Evolutionary conservation across 2,329 filamentous ascomycete genomes (phyloP).

Genomic region (Triangularia verruculosa): DNA sequence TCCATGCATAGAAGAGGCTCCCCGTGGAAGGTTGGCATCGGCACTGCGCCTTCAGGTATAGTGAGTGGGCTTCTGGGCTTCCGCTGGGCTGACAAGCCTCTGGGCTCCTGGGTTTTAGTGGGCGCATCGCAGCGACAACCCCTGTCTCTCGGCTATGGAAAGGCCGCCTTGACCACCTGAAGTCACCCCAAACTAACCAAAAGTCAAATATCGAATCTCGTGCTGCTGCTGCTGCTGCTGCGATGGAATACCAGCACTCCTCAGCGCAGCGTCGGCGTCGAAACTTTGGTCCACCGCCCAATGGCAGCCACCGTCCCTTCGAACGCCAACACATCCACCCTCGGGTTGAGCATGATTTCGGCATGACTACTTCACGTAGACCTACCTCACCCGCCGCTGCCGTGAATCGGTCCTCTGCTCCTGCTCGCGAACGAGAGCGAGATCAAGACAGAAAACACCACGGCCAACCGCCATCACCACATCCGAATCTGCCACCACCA

Average conservation of each 20-base stretch:
- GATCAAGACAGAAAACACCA: constrained; percentile 36
- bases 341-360: constrained; percentile 36
- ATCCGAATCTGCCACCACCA: constrained; percentile 6
- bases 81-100: constrained; percentile 14
- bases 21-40: neutral
- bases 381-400: constrained; percentile 30
- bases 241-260: constrained; percentile 26
- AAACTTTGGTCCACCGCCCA: constrained; percentile 41
- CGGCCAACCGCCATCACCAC: constrained; percentile 24
- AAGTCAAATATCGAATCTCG: constrained; percentile 31
- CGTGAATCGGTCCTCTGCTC: constrained; percentile 29
- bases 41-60: neutral
- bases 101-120: constrained; percentile 17
- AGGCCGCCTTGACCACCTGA: constrained; percentile 27
- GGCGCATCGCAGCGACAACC: constrained; percentile 21
- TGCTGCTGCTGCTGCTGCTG: constrained; percentile 30
- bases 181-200: constrained; percentile 26
- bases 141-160: constrained; percentile 29
- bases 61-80: neutral
- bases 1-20: neutral
- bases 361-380: constrained; percentile 35
- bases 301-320: constrained; percentile 37
- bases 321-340: constrained; percentile 34
- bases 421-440: constrained; percentile 32
- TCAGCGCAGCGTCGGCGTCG: constrained; percentile 30